These are phyloP conservation scores for Lodderomyces oxycetoniae DNA, from an alignment of 1,139 yeast genomes.

Conservation along the genomic window DNA sequence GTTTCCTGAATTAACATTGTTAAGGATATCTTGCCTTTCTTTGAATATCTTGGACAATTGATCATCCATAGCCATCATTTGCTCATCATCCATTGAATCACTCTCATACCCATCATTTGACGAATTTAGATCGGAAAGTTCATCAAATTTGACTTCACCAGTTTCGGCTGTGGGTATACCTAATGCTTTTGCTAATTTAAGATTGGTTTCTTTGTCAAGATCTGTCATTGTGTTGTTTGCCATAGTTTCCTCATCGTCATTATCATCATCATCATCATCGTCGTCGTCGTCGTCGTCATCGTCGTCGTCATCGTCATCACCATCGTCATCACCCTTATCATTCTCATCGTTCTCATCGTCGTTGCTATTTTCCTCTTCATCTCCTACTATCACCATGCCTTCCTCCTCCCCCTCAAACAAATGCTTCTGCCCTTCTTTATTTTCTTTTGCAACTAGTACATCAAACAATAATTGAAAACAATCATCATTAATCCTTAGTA, in stretches of 20 bases:
- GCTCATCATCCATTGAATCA: slow-evolving; percentile 92
- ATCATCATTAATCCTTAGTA: slow-evolving; percentile 32
- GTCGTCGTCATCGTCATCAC: slow-evolving; percentile 24
- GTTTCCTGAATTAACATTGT: slow-evolving; percentile 50
- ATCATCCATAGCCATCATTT: slow-evolving; percentile 92
- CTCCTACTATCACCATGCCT: slow-evolving; percentile 14
- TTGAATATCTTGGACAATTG: slow-evolving; percentile 80
- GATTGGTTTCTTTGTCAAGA: slow-evolving; percentile 64
- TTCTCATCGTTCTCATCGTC: slow-evolving; percentile 33
- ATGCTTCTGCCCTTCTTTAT: slow-evolving; percentile 72
- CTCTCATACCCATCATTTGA: slow-evolving; percentile 49
- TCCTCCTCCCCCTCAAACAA: slow-evolving; percentile 67
- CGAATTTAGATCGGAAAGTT: slow-evolving; percentile 23
- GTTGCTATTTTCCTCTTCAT: slow-evolving; percentile 26
- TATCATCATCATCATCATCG: slow-evolving; percentile 24
- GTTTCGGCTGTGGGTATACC: slow-evolving; percentile 54
- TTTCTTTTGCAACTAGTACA: slow-evolving; percentile 70
- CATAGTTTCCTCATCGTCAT: slow-evolving; percentile 15
- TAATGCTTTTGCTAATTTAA: slow-evolving; percentile 73
- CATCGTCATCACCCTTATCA: slow-evolving; percentile 28
- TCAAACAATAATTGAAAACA: slow-evolving; percentile 61
- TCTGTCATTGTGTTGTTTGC: slow-evolving; percentile 36
- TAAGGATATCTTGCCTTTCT: slow-evolving; percentile 65
- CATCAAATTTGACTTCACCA: slow-evolving; percentile 45
- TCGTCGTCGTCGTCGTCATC: slow-evolving; percentile 28